These are phyloP conservation scores for Thermothielavioides terrestris DNA, from an alignment of 495 filamentous ascomycete species.

Conservation along the genomic window DNA sequence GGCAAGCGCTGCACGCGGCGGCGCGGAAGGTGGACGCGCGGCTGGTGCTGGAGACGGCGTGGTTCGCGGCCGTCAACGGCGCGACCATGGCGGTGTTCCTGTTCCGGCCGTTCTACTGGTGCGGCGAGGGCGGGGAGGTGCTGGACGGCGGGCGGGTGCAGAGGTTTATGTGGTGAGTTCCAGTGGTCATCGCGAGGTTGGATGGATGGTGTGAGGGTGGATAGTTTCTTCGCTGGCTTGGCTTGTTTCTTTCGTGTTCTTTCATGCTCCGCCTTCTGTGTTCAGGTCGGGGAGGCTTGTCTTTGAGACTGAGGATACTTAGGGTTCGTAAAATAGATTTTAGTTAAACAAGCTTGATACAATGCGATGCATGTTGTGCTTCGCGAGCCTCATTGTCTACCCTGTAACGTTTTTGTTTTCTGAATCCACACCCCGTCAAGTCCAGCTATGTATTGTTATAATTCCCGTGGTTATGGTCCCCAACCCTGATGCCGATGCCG, in stretches of 20 bases:
- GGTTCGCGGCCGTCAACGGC: conserved; percentile 66
- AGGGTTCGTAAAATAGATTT: background rate
- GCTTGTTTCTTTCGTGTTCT: background rate
- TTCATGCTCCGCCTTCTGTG: no score
- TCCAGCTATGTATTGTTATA: background rate
- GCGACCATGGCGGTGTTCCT: conserved; percentile 76
- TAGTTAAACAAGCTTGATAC: background rate
- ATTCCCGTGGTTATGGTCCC: background rate
- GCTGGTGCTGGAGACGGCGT: conserved; percentile 65
- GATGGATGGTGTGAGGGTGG: background rate
- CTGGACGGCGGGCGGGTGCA: conserved; percentile 73
- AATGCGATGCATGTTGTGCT: background rate
- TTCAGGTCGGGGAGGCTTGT: no score
- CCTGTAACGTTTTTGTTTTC: background rate
- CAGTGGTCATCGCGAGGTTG: no score
- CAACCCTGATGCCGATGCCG: background rate
- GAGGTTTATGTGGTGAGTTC: conserved; percentile 74
- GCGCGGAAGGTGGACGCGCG: conserved; percentile 17
- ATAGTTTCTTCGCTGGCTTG: background rate
- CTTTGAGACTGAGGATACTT: no score
- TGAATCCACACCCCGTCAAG: background rate
- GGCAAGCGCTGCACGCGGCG: background rate
- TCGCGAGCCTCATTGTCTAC: background rate
- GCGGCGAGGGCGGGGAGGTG: conserved; percentile 27
- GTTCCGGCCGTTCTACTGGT: conserved; percentile 71